A percentile compares a stretch with the other conserved stretches of the same genome.
Conservation (phyloP, 306 rosid species). For the Ceratonia siliqua region DNA sequence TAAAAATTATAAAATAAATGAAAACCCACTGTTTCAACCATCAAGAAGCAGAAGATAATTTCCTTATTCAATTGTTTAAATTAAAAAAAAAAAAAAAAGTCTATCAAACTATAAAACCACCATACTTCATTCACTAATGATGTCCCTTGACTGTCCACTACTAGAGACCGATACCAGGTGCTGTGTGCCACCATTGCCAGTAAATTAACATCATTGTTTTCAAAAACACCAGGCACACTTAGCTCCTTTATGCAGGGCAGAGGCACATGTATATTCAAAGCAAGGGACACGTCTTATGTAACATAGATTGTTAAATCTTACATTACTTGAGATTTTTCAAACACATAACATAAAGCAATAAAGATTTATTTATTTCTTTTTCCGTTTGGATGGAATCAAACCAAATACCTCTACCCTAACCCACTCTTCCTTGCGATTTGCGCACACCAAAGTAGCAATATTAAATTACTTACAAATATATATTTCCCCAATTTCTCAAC, state of each 20-base stretch:
- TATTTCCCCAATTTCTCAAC: not conserved
- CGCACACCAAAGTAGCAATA: not conserved
- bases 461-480: not conserved
- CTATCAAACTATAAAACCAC: not conserved
- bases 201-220: not conserved
- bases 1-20: not conserved
- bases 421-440: not conserved
- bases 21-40: not conserved
- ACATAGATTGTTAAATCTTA: not conserved
- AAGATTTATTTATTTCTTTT: not conserved
- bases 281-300: not conserved
- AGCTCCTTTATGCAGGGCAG: not conserved
- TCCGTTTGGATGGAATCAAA: not conserved
- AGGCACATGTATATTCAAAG: not conserved
- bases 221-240: not conserved
- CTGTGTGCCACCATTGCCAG: not conserved
- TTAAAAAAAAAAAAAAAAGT: not conserved
- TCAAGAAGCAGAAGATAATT: not conserved
- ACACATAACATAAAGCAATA: not conserved
- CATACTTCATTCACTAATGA: not conserved
- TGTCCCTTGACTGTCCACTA: not conserved
- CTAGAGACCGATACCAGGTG: not conserved
- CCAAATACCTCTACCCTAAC: not conserved
- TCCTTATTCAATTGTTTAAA: not conserved
- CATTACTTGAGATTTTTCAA: not conserved